Evolutionary conservation across 2,329 filamentous ascomycete genomes (phyloP).

Genomic region (Erysiphe neolycopersici): DNA sequence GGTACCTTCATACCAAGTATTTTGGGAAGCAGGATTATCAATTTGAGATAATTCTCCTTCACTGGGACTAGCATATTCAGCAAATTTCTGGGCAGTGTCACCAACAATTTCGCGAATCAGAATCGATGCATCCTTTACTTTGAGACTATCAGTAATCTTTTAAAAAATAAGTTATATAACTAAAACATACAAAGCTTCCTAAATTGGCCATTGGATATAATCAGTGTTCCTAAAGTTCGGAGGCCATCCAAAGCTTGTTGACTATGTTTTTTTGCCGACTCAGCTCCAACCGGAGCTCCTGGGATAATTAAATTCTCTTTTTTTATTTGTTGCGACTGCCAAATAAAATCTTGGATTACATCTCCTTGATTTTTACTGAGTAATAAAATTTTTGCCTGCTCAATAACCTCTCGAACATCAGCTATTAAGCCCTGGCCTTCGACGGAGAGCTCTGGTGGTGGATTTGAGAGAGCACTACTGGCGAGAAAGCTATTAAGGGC

Average conservation of each 20-base stretch:
- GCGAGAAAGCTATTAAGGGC: slow-evolving; percentile 69
- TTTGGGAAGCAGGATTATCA: slow-evolving; percentile 64
- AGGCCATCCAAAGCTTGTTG: slow-evolving; percentile 64
- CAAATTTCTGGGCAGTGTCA: slow-evolving; percentile 61
- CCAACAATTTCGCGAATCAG: slow-evolving; percentile 76
- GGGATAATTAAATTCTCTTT: slow-evolving; percentile 33
- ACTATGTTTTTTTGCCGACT: slow-evolving; percentile 55
- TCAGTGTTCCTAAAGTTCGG: slow-evolving; percentile 60
- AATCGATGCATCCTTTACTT: slow-evolving; percentile 51
- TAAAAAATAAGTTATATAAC: neutral
- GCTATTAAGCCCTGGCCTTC: slow-evolving; percentile 59
- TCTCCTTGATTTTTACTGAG: slow-evolving; percentile 91
- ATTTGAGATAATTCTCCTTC: slow-evolving; percentile 53
- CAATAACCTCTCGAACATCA: slow-evolving; percentile 56
- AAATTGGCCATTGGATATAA: slow-evolving; percentile 78
- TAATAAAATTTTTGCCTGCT: slow-evolving; percentile 59
- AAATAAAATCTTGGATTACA: slow-evolving; percentile 87
- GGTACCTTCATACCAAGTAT: slow-evolving; percentile 79
- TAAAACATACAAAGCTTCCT: slow-evolving; percentile 7
- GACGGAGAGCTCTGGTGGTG: slow-evolving; percentile 49
- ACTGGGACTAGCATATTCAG: slow-evolving; percentile 46
- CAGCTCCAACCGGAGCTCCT: slow-evolving; percentile 43
- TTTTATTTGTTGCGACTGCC: slow-evolving; percentile 59
- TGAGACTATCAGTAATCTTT: neutral
- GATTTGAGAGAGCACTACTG: slow-evolving; percentile 40